phyloP scores from a whole-genome alignment of 495 filamentous ascomycete species.

The Lasiosphaeria miniovina region DNA sequence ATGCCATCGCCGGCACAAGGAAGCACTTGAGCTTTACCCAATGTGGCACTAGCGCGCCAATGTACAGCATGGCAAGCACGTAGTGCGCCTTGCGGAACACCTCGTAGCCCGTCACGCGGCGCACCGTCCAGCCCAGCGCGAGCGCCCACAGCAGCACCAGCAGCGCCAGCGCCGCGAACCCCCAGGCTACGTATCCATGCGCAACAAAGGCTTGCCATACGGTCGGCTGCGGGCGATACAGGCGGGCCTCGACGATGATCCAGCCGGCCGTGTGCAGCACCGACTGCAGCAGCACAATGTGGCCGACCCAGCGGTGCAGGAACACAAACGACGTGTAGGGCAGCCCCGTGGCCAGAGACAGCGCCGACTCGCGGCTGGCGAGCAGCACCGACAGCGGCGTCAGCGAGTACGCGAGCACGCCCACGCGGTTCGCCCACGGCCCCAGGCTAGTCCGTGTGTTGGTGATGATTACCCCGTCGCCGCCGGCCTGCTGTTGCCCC shows the following conservation, averaged over 20 bases:
- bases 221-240: constrained; percentile 64
- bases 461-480: too few species aligned
- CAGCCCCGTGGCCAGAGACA: constrained; percentile 59
- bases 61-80: constrained; percentile 60
- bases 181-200: constrained; percentile 62
- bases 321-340: constrained; percentile 70
- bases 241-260: constrained; percentile 56
- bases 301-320: constrained; percentile 63
- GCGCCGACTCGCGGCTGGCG: constrained; percentile 56
- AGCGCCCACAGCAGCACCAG: constrained; percentile 53
- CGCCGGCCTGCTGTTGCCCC: constrained; percentile 29
- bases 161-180: constrained; percentile 60
- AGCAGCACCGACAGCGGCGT: constrained; percentile 61
- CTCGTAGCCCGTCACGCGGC: constrained; percentile 60
- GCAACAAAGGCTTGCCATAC: constrained; percentile 49
- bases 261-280: constrained; percentile 64
- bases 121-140: constrained; percentile 53
- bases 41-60: constrained; percentile 66
- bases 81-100: constrained; percentile 65
- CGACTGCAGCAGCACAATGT: constrained; percentile 60
- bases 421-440: constrained; percentile 60
- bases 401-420: constrained; percentile 63
- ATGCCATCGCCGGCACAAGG: constrained; percentile 56
- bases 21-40: constrained; percentile 61
- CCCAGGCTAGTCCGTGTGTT: constrained; percentile 59